Evolutionary conservation across 768 basidiomycete species (phyloP), one percentile per base, ranked within the genome.

Genomic region (Trametes sanguinea): DNA sequence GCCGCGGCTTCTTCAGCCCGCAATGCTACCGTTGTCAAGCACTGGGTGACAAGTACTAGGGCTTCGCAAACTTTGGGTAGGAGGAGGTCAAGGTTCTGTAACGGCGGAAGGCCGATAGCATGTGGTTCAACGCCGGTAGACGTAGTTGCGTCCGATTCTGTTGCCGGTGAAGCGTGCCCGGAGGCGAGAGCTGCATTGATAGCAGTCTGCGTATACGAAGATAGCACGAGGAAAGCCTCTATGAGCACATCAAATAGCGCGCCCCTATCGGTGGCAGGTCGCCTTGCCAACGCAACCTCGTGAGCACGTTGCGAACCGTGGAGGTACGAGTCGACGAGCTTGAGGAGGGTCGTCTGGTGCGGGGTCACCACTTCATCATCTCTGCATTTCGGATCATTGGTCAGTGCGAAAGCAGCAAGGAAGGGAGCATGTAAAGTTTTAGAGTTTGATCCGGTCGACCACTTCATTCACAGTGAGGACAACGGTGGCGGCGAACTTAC

Each of bases 321-420:
- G 56, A 94, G 77, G 70, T 92, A 89, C 1, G 92, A 90, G 71
- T 96, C 95, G 11, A 95, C 77, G 14, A 96, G 78, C 74, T 95
- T 95, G 60, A 97, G 83, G 10, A 96, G 76, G n/a, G 85, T 90
- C 4, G 87, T 92, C 72, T 96, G 95, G 66, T 90, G 87, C 0
- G 94, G 92, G 5, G 91, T 85, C 43, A 95, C 83, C 11, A 86
- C 79, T 75, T 94, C 93, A 48, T 82, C 85, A 27, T 75, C 63
- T 60, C 92, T 92, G 71, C 29, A 10, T 13, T 5, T 53, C n/a
- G n/a, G 29, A 32, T n/a, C 44, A 33, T n/a, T 14, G 11, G 57
- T 37, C 50, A 45, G 32, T n/a, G 35, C 22, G 22, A 11, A 37
- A 42, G 46, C 39, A 5, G 17, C 27, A 39, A 22, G 10, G 8